phyloP scores from a whole-genome alignment of 2,329 filamentous ascomycete species.

The Gliomastix tumulicola region DNA sequence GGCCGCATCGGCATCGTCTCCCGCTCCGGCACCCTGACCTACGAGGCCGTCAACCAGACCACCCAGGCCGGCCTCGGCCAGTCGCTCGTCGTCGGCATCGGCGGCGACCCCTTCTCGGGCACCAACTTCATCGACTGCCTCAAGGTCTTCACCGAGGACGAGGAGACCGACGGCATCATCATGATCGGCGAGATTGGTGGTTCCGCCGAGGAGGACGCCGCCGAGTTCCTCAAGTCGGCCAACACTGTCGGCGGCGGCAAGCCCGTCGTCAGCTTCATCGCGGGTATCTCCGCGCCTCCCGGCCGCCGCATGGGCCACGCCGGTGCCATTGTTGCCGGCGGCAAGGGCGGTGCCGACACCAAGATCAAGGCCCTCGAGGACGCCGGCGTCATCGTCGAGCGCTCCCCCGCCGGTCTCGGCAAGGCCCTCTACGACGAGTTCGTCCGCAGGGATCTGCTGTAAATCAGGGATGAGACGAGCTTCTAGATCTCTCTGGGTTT shows the following conservation, averaged over 20 bases:
- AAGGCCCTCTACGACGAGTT: constrained; percentile 95
- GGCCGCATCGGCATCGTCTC: constrained; percentile 98
- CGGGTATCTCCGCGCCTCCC: constrained; percentile 93
- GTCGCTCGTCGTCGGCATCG: constrained; percentile 96
- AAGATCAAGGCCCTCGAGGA: constrained; percentile 94
- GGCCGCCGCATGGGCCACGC: constrained; percentile 98
- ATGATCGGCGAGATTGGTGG: constrained; percentile 99
- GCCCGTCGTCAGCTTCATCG: constrained; percentile 97
- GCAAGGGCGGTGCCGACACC: constrained; percentile 95
- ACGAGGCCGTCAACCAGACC: constrained; percentile 99
- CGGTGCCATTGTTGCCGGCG: constrained; percentile 93
- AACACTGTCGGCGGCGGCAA: constrained; percentile 82
- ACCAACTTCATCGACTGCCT: constrained; percentile 99
- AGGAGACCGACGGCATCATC: constrained; percentile 97
- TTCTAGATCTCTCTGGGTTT: too few species aligned
- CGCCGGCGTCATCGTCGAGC: constrained; percentile 93
- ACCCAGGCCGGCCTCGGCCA: constrained; percentile 94
- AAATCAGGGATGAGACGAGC: too few species aligned
- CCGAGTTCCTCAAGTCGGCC: constrained; percentile 87
- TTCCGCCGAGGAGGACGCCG: constrained; percentile 94
- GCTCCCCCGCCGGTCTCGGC: constrained; percentile 83
- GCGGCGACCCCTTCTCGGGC: constrained; percentile 96
- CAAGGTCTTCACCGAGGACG: constrained; percentile 90
- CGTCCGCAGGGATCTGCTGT: constrained; percentile 91
- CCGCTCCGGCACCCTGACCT: constrained; percentile 94